These are phyloP conservation scores for Amanita rubescens DNA, from an alignment of 768 basidiomycete species.

Conservation along the genomic window DNA sequence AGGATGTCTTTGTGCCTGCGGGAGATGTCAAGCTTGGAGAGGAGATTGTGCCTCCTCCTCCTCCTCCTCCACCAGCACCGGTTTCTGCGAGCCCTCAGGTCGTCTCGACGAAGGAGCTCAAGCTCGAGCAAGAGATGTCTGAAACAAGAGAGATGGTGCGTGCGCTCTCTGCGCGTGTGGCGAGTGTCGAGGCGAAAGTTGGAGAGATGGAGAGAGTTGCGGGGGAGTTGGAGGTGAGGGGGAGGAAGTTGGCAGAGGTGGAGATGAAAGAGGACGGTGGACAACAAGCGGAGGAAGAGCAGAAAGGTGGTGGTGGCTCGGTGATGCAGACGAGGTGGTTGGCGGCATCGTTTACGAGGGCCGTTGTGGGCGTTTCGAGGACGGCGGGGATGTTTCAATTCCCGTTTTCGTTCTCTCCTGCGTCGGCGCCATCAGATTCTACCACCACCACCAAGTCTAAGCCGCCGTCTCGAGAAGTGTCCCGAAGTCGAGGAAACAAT, in stretches of 20 bases:
- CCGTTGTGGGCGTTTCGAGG: background rate
- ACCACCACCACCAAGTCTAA: background rate
- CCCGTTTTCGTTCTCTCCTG: background rate
- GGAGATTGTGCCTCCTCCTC: too few species aligned
- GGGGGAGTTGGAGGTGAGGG: slow-evolving; percentile 5
- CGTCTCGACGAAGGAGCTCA: too few species aligned
- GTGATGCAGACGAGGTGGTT: too few species aligned
- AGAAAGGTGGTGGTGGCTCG: background rate
- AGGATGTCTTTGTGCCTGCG: background rate
- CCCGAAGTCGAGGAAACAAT: background rate
- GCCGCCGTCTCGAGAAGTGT: background rate
- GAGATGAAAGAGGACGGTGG: slow-evolving; percentile 4
- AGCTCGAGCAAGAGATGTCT: background rate
- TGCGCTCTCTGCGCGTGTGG: slow-evolving; percentile 1
- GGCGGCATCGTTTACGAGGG: too few species aligned
- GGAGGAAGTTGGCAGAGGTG: too few species aligned
- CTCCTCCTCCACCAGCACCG: too few species aligned
- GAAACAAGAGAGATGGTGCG: slow-evolving; percentile 5
- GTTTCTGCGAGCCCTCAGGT: too few species aligned
- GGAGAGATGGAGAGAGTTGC: slow-evolving; percentile 4
- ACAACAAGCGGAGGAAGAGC: background rate
- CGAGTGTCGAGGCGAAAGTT: slow-evolving; percentile 1
- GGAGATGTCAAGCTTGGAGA: background rate
- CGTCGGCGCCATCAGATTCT: background rate
- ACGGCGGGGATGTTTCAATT: background rate